A percentile compares a stretch with the other conserved stretches of the same genome.
Conservation (phyloP, 225 moss, liverwort and hornwort genomes). For the Lunularia cruciata region DNA sequence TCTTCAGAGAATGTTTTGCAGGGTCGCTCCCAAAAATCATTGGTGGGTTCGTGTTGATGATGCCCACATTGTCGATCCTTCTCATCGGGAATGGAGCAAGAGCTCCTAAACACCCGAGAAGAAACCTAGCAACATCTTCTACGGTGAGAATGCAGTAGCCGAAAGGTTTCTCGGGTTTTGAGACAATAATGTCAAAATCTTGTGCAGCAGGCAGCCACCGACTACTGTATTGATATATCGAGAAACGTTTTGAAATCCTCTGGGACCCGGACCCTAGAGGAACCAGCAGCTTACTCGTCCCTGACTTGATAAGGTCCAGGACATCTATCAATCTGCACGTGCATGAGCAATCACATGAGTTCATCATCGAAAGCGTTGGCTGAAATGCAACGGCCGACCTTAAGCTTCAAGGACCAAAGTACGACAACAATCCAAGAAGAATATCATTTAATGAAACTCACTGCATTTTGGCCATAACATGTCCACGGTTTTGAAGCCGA, state of each 20-base stretch:
- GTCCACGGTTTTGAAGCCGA: no score
- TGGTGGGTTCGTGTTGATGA: constrained; percentile 43
- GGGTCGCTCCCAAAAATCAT: constrained; percentile 29
- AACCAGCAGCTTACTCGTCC: constrained; percentile 29
- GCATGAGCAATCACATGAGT: no score
- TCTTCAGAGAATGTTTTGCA: constrained; percentile 36
- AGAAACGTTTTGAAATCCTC: constrained; percentile 6
- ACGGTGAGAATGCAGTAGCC: constrained; percentile 52
- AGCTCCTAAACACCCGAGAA: constrained; percentile 53
- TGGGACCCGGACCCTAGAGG: constrained; percentile 19
- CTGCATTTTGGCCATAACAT: no score
- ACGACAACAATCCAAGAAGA: no score
- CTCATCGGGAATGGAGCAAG: constrained; percentile 55
- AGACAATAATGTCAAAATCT: constrained; percentile 3
- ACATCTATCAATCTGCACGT: constrained; percentile 35
- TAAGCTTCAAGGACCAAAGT: no score
- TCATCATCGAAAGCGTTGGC: no score
- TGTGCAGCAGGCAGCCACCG: background rate
- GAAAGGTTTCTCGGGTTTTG: constrained; percentile 27
- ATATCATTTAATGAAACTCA: no score
- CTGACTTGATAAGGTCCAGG: constrained; percentile 29
- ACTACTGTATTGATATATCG: constrained; percentile 1
- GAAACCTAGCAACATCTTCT: constrained; percentile 54
- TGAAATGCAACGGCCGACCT: no score
- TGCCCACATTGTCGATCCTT: constrained; percentile 44